phyloP scores from a whole-genome alignment of 2,329 filamentous ascomycete species.

The Lachnellula arida region DNA sequence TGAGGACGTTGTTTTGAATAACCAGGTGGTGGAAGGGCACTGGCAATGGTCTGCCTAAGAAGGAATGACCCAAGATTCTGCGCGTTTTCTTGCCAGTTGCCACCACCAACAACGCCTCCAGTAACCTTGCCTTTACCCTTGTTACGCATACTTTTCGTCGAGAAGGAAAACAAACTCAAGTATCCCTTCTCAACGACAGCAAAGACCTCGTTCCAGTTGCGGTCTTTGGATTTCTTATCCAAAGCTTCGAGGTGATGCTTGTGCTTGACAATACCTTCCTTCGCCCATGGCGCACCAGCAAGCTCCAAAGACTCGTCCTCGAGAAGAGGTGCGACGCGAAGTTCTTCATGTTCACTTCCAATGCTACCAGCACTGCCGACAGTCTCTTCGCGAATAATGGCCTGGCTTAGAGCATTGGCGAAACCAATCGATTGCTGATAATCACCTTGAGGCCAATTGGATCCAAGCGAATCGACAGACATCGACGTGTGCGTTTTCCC shows the following conservation, averaged over 20 bases:
- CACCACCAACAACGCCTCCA: slow-evolving; percentile 75
- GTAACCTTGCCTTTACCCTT: slow-evolving; percentile 55
- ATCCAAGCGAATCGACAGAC: slow-evolving; percentile 86
- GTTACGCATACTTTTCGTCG: slow-evolving; percentile 67
- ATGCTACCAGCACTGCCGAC: slow-evolving; percentile 43
- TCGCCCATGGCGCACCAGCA: slow-evolving; percentile 93
- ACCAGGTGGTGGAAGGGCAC: slow-evolving; percentile 80
- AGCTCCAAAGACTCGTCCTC: slow-evolving; percentile 93
- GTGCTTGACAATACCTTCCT: slow-evolving; percentile 92
- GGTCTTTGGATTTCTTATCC: slow-evolving; percentile 88
- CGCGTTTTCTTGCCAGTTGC: slow-evolving; percentile 97
- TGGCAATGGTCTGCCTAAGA: slow-evolving; percentile 87
- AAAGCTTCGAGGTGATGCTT: slow-evolving; percentile 91
- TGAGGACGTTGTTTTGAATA: slow-evolving; percentile 88
- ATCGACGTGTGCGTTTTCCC: slow-evolving; percentile 87
- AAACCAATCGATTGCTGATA: slow-evolving; percentile 98
- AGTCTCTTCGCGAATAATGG: slow-evolving; percentile 87
- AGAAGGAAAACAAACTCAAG: slow-evolving; percentile 91
- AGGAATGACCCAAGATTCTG: slow-evolving; percentile 84
- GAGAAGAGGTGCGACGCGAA: slow-evolving; percentile 57
- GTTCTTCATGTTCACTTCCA: slow-evolving; percentile 36
- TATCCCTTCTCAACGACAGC: slow-evolving; percentile 94
- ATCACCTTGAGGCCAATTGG: slow-evolving; percentile 68
- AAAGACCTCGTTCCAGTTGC: slow-evolving; percentile 93
- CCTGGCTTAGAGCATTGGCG: slow-evolving; percentile 91